These are phyloP conservation scores for Solanum lycopersicoides DNA, from an alignment of 257 asterid genomes.

Conservation along the genomic window DNA sequence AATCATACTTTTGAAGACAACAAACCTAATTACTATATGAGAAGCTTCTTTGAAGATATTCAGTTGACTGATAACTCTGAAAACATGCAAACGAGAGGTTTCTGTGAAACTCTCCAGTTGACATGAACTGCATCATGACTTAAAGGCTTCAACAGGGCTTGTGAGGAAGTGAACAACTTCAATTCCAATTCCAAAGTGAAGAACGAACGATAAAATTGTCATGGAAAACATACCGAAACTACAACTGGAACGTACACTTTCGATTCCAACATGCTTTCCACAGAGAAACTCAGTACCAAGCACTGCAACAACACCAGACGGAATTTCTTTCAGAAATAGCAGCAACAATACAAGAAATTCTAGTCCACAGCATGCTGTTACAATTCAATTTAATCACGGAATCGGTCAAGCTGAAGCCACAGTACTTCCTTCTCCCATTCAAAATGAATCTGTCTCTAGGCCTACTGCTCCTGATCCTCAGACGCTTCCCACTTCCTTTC, in stretches of 20 bases:
- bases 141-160: neutral
- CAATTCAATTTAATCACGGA: neutral
- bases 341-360: neutral
- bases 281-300: constrained; percentile 7
- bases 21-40: neutral
- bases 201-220: no score
- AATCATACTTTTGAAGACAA: neutral
- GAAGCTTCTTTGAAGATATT: neutral
- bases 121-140: neutral
- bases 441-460: neutral
- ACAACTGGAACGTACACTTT: constrained; percentile 13
- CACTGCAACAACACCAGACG: neutral
- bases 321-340: neutral
- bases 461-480: neutral
- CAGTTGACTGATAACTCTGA: neutral
- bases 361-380: neutral
- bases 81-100: neutral
- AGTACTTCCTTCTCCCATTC: neutral
- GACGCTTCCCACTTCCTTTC: neutral
- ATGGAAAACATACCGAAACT: no score
- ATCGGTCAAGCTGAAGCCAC: neutral
- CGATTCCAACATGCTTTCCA: constrained; percentile 19
- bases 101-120: neutral
- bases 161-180: neutral
- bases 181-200: neutral